Evolutionary conservation across 352 stramenopile species (phyloP).

Genomic region (Globisporangium iwayamae): DNA sequence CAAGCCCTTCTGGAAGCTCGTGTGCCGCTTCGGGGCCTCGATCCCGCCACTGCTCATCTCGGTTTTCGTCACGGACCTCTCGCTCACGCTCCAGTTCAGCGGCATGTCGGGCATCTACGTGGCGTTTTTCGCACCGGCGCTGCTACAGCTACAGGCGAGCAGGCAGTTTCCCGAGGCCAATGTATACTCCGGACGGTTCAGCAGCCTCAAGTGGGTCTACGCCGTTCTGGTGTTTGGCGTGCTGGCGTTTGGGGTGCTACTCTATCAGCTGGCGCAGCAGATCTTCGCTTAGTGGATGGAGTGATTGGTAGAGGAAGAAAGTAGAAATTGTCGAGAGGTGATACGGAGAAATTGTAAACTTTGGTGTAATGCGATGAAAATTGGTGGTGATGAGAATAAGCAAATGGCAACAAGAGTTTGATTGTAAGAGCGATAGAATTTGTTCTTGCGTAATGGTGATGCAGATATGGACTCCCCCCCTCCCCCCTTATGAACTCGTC

Average conservation of each 20-base stretch:
- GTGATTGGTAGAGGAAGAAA: neutral
- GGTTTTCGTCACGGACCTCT: conserved; percentile 81
- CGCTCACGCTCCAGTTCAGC: conserved; percentile 84
- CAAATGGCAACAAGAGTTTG: neutral
- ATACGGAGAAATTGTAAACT: neutral
- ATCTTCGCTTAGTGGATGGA: conserved; percentile 15
- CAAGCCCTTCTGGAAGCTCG: conserved; percentile 56
- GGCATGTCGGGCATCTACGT: conserved; percentile 77
- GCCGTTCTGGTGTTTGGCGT: conserved; percentile 61
- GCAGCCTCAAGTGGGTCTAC: conserved; percentile 48
- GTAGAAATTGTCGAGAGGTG: conserved; percentile 1
- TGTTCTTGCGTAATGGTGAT: neutral
- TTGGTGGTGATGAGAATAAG: neutral
- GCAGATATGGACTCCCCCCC: neutral
- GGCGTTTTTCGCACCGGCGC: conserved; percentile 72
- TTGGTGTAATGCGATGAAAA: neutral
- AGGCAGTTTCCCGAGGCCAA: conserved; percentile 44
- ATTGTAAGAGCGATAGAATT: neutral
- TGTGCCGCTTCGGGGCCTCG: conserved; percentile 75
- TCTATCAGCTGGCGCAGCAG: conserved; percentile 58
- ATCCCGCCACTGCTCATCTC: conserved; percentile 78
- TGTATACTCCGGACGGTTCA: conserved; percentile 71
- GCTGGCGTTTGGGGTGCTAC: conserved; percentile 52
- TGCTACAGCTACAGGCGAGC: conserved; percentile 58
- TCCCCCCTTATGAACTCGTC: neutral